phyloP scores from a whole-genome alignment of 2,329 filamentous ascomycete species.

The Esteya vermicola region DNA sequence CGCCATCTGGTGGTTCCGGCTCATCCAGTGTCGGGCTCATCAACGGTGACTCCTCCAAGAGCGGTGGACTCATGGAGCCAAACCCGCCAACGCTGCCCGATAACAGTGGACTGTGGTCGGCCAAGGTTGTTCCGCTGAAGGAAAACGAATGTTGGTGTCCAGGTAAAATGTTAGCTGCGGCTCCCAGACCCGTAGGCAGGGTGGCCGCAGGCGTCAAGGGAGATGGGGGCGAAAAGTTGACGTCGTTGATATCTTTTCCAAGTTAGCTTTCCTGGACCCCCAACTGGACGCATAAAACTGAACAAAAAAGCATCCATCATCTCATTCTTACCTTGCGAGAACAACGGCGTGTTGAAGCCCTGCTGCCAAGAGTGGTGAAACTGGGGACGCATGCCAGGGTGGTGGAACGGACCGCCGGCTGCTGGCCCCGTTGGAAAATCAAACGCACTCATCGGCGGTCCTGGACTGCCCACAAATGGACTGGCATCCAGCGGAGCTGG shows the following conservation, averaged over 20 bases:
- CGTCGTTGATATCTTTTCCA: conserved; percentile 7
- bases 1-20: conserved; percentile 4
- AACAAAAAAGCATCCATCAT: no score
- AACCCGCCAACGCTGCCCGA: not conserved
- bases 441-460: conserved; percentile 9
- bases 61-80: conserved; percentile 10
- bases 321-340: conserved; percentile 6
- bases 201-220: conserved; percentile 8
- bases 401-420: conserved; percentile 4
- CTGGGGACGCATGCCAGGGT: conserved; percentile 12
- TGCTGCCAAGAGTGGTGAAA: conserved; percentile 11
- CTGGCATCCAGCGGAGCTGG: conserved; percentile 8
- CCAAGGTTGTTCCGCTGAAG: conserved; percentile 4
- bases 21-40: conserved; percentile 9
- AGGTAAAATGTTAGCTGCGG: conserved; percentile 9
- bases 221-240: conserved; percentile 12
- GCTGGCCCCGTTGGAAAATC: conserved; percentile 5
- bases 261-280: not conserved
- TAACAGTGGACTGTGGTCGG: conserved; percentile 2
- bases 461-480: conserved; percentile 11
- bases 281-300: not conserved
- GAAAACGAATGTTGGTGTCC: conserved; percentile 7
- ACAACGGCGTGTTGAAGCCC: conserved; percentile 10
- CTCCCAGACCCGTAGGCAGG: conserved; percentile 6
- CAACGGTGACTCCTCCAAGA: conserved; percentile 9